Evolutionary conservation across 2,329 filamentous ascomycete species (phyloP).

Genomic region (Apiospora marii): DNA sequence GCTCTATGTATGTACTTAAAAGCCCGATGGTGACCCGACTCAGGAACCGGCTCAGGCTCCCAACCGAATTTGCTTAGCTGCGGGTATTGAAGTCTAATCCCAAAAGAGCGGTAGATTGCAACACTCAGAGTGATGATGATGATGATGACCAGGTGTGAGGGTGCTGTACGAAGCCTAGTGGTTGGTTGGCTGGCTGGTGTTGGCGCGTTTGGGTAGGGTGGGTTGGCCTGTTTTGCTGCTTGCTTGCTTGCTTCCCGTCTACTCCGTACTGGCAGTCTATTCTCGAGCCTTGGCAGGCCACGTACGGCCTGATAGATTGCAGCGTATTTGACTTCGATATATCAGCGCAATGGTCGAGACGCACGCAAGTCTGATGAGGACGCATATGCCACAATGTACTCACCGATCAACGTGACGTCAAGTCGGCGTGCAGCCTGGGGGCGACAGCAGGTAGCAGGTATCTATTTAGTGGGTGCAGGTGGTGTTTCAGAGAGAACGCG

Average conservation of each 20-base stretch:
- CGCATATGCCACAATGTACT: background rate
- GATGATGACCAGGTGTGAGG: background rate
- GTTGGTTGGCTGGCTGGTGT: background rate
- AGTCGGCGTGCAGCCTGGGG: background rate
- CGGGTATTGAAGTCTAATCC: constrained; percentile 15
- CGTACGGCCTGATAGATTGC: background rate
- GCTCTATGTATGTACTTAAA: constrained; percentile 22
- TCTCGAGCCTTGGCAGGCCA: constrained; percentile 12
- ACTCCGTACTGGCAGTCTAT: background rate
- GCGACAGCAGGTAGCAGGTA: constrained; percentile 1
- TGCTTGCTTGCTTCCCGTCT: background rate
- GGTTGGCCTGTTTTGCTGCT: background rate
- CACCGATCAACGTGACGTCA: constrained; percentile 12
- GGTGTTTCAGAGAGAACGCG: constrained; percentile 10
- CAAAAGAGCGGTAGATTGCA: background rate
- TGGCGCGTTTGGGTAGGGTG: background rate
- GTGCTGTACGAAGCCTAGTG: background rate
- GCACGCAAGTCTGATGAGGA: constrained; percentile 11
- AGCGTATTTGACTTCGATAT: constrained; percentile 19
- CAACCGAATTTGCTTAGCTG: constrained; percentile 2
- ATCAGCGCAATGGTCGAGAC: constrained; percentile 8
- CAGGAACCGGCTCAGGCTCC: constrained; percentile 7
- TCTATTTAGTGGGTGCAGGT: constrained; percentile 1
- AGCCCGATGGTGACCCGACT: background rate
- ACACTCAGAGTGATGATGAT: background rate